phyloP scores from a whole-genome alignment of 2,329 filamentous ascomycete species.

The Colletotrichum sp. region DNA sequence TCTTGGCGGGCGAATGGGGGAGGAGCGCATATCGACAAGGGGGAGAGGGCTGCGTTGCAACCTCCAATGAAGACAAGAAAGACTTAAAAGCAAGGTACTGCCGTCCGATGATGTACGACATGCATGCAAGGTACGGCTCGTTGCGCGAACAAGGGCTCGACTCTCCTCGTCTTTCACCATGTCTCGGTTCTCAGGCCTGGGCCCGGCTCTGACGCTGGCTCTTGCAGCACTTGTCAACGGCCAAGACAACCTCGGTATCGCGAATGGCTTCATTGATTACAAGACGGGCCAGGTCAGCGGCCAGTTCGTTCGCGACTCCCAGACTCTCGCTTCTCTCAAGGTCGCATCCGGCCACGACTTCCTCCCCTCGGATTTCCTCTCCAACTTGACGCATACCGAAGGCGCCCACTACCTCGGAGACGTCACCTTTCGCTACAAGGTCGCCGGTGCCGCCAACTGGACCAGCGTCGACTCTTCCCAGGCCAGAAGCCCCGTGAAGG shows the following conservation, averaged over 20 bases:
- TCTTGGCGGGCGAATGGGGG: not conserved
- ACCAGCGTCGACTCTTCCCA: conserved; percentile 50
- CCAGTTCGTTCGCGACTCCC: conserved; percentile 31
- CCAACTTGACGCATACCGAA: conserved; percentile 49
- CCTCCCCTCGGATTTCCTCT: conserved; percentile 56
- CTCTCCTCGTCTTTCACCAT: not conserved
- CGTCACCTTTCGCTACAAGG: conserved; percentile 60
- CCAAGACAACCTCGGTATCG: not conserved
- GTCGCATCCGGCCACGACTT: conserved; percentile 54
- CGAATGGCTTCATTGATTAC: conserved; percentile 8
- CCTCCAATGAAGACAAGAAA: not conserved
- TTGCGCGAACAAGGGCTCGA: not conserved
- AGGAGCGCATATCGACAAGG: not conserved
- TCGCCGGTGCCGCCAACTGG: conserved; percentile 44
- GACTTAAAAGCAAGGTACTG: not conserved
- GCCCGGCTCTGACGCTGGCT: conserved; percentile 1
- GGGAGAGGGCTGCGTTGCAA: not conserved
- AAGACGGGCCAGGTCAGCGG: conserved; percentile 1
- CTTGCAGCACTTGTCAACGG: not conserved
- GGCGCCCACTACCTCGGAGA: conserved; percentile 65
- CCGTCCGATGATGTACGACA: not conserved
- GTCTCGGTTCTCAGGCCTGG: not conserved
- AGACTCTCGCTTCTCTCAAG: conserved; percentile 53
- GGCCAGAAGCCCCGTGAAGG: conserved; percentile 39
- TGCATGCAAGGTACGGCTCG: not conserved